Percentiles rank a stretch among this genome's conserved stretches.
These are phyloP conservation scores for Uronychia setigera DNA, from an alignment of 73 alveolate species.

Conservation along the genomic window DNA sequence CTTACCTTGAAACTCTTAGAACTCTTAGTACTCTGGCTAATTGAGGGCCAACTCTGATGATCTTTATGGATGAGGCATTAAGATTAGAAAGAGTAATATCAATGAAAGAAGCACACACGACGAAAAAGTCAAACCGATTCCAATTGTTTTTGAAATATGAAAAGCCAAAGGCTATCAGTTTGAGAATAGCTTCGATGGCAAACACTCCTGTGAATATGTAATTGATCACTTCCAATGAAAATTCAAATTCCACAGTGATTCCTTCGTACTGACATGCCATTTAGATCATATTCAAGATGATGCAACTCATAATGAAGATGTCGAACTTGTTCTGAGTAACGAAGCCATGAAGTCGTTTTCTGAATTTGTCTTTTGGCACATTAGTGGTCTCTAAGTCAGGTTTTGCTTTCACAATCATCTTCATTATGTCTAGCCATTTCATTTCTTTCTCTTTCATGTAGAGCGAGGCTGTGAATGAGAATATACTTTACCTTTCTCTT, in stretches of 20 bases:
- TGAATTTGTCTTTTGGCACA: constrained; percentile 29
- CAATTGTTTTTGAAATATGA: constrained; percentile 89
- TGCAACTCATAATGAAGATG: constrained; percentile 79
- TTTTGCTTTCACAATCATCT: constrained; percentile 60
- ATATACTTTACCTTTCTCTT: constrained; percentile 53
- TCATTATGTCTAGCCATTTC: constrained; percentile 67
- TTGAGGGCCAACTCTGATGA: constrained; percentile 86
- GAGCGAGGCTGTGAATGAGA: constrained; percentile 44
- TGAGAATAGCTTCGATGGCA: constrained; percentile 82
- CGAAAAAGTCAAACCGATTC: constrained; percentile 96
- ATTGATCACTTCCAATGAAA: constrained; percentile 64
- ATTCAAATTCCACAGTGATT: constrained; percentile 50
- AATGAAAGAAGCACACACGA: constrained; percentile 84
- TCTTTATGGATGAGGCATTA: constrained; percentile 68
- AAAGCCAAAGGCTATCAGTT: constrained; percentile 84
- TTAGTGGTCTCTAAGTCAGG: constrained; percentile 59
- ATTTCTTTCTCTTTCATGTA: constrained; percentile 37
- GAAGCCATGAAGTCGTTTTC: constrained; percentile 9
- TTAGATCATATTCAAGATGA: constrained; percentile 79
- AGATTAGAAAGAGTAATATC: constrained; percentile 79
- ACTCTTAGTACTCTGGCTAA: constrained; percentile 93
- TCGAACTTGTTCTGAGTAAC: constrained; percentile 64
- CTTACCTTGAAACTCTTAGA: constrained; percentile 19
- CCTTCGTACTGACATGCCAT: constrained; percentile 84
- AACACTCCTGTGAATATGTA: constrained; percentile 82